Base-by-base conservation (phyloP, 768 basidiomycete genomes). In the Piloderma croceum region DNA sequence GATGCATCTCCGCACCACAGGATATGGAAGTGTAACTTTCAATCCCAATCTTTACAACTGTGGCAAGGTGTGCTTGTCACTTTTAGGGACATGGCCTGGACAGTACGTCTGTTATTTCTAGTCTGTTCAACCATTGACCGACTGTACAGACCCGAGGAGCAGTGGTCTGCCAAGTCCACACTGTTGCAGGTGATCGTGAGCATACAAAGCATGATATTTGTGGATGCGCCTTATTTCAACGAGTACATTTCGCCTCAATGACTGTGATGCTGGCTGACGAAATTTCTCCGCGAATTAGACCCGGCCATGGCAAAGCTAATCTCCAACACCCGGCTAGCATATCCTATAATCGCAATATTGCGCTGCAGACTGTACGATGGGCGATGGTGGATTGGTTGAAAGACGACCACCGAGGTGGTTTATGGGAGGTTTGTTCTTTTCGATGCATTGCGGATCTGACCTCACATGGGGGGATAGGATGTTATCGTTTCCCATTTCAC, bases 171-270 rank as follows among this genome's bases (percentile, higher is more conserved):
- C 12, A 69, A 69, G 37, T 76, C 73, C n/a, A 77, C 76, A 7
- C 54, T 79, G 17, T 59, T 77, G 25, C 77, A 77, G 52, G 74
- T 77, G 13, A 57, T 78, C 13, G 70, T 79, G 24, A 74, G 71
- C 39, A 76, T 77, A 19, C 76, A 77, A 53, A 71, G 70, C 53
- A 77, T 77, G 74, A 77, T 77, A 42, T 55, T 77, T 24, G 65
- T 74, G 17, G 74, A 77, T 25, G 46, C 65, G 10, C 74, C 76
- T 3, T 79, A 69, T 50, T 77, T 69, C 57, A 79, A 77, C 48
- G 77, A 78, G 74, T 76, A 46, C 22, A 70, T 62, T 19, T 31
- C 17, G 38, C 18, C n/a, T 24, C n/a, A 5, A 36, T 34, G 15
- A 10, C 20, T 31, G 27, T 36, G 17, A 25, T 35, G 24, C n/a